Evolutionary conservation across 305 asterid genomes (phyloP).

Genomic region (Solanum hybrid): DNA sequence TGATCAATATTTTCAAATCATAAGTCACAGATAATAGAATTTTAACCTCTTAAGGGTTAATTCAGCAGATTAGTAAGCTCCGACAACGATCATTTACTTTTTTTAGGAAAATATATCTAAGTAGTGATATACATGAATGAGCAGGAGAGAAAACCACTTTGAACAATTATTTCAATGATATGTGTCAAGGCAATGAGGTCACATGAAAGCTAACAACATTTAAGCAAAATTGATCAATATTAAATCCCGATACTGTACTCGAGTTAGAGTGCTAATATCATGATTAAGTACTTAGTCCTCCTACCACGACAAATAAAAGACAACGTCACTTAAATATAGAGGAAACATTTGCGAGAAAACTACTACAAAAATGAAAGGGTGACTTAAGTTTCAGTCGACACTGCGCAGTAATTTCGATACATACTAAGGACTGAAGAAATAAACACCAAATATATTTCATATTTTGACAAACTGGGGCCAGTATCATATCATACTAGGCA

Average conservation of each 20-base stretch:
- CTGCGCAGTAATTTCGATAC: not conserved
- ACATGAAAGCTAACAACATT: not conserved
- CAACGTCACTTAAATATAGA: not conserved
- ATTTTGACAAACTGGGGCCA: not conserved
- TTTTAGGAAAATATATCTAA: no score
- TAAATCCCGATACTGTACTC: not conserved
- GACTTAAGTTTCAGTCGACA: not conserved
- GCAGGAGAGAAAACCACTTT: not conserved
- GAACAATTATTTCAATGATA: not conserved
- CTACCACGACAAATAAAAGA: not conserved
- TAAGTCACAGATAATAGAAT: not conserved
- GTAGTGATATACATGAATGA: not conserved
- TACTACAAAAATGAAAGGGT: not conserved
- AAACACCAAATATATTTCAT: not conserved
- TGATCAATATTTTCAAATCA: not conserved
- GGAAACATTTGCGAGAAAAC: not conserved
- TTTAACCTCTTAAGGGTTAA: not conserved
- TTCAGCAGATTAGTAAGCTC: not conserved
- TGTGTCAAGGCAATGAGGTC: not conserved
- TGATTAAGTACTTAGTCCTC: not conserved
- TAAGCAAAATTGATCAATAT: not conserved
- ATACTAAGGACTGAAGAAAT: not conserved
- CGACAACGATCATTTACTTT: no score
- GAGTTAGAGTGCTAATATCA: not conserved
- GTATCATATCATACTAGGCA: not conserved